Base-by-base conservation (phyloP, 2,329 filamentous ascomycete species). In the Fusarium incarnatum region DNA sequence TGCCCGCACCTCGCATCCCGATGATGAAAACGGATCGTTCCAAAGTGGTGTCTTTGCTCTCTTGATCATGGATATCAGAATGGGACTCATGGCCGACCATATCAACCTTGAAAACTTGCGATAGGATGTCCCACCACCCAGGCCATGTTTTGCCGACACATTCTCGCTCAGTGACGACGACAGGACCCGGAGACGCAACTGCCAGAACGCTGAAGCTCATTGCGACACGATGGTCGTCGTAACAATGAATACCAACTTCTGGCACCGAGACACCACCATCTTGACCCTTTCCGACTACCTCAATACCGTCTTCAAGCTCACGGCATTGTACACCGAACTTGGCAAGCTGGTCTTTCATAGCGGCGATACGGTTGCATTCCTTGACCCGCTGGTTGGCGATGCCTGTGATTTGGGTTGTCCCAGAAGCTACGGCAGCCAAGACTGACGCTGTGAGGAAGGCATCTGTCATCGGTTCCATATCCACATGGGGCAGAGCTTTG, bases 401-500 rank as follows among this genome's bases (percentile, higher is more conserved):
- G 52, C 96, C 96, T 18, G 91, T 92, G 71, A 99, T 98, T 59
- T 89, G 89, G 0, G 96, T 99, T 53, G 89, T 90, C 3, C 93
- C 93, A 16, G 87, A 89, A 12, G 95, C 94, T 45, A 97, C 93
- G 37, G 96, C 96, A 27, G 94, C 96, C 48, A 99, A 86, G 7
- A 97, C 94, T 3, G 94, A 97, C 20, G 96, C 96, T 7, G 94
- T 98, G 55, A 99, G 86, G 85, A 99, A 99, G 50, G 96, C 96
- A 80, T 99, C 96, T 0, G 96, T 99, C 96, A 99, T 99, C 2
- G 95, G 92, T 79, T 98, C 96, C 96, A 99, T 99, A 76, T 99
- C 94, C 28, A 99, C 90, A 63, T 95, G 91, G 20, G 89, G 83
- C 15, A 99, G 83, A 1, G 93, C 91, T 73, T 90, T 90, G 41